Evolutionary conservation across 352 stramenopile species (phyloP).

Genomic region (Globisporangium megalacanthum): DNA sequence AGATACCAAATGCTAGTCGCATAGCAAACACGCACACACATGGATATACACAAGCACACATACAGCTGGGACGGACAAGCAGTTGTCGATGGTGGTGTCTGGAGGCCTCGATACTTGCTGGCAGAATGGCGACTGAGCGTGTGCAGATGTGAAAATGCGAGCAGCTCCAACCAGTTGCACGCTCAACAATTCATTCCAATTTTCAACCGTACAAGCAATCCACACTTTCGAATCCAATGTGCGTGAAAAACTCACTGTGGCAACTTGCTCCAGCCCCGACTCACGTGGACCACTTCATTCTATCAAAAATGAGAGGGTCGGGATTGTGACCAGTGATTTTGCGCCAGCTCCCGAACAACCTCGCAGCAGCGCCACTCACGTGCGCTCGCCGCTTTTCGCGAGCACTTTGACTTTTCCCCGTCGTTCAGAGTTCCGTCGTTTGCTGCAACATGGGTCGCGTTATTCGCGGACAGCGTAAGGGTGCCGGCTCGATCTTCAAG

Average conservation of each 20-base stretch:
- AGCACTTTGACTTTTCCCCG: constrained; percentile 81
- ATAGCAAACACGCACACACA: not conserved
- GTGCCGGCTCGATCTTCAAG: constrained; percentile 78
- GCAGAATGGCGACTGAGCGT: no score
- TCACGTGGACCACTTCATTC: not conserved
- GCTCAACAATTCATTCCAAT: no score
- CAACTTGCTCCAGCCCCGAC: no score
- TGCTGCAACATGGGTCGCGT: constrained; percentile 72
- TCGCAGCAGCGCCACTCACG: not conserved
- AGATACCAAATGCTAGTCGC: constrained; percentile 80
- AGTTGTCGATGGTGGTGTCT: not conserved
- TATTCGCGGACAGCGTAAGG: constrained; percentile 88
- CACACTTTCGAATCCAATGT: not conserved
- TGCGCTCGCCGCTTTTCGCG: not conserved
- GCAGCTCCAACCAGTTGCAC: no score
- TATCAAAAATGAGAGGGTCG: constrained; percentile 4
- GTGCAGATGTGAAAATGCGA: no score
- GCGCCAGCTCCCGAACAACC: not conserved
- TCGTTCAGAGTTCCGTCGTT: constrained; percentile 25
- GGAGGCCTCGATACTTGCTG: no score
- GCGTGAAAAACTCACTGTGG: no score
- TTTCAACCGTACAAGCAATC: not conserved
- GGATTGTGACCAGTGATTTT: not conserved
- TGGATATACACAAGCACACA: constrained; percentile 1
- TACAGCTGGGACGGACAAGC: constrained; percentile 1